Conservation (phyloP, 192 early-diverging fungal genomes). For the Rhizophagus sp. region DNA sequence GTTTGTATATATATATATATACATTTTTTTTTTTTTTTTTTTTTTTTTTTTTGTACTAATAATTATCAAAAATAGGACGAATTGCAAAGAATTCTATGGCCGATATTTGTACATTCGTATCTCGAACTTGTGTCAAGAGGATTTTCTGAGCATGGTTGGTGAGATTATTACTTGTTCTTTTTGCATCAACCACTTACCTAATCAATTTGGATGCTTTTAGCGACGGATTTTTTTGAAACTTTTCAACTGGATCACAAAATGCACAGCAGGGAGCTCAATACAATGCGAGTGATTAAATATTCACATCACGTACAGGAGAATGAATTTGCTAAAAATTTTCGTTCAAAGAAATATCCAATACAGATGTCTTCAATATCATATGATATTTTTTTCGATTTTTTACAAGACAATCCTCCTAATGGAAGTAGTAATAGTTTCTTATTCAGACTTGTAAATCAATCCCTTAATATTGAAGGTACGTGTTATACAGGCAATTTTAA, state of each 20-base stretch:
- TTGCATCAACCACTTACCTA: not conserved
- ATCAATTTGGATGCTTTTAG: conserved; percentile 40
- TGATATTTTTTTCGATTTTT: conserved; percentile 85
- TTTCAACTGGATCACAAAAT: conserved; percentile 80
- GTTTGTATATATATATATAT: not conserved
- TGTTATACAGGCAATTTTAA: not conserved
- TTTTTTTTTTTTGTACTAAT: not conserved
- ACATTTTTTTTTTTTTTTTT: no score
- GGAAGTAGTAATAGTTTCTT: conserved; percentile 81
- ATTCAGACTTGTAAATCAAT: conserved; percentile 89
- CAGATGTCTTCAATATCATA: conserved; percentile 85
- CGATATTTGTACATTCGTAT: conserved; percentile 90
- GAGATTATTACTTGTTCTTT: not conserved
- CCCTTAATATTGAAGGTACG: conserved; percentile 75
- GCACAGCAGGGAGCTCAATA: conserved; percentile 72
- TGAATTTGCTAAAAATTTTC: conserved; percentile 77
- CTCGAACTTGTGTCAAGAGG: conserved; percentile 77
- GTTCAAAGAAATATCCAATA: conserved; percentile 81
- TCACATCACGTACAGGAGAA: conserved; percentile 79
- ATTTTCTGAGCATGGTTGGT: conserved; percentile 50
- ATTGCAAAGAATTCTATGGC: conserved; percentile 80
- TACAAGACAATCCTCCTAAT: conserved; percentile 65
- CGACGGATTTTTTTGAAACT: conserved; percentile 71
- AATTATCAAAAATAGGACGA: conserved; percentile 61
- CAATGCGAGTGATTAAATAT: conserved; percentile 68